Base-by-base conservation (phyloP, 2,329 filamentous ascomycete genomes). In the Aspergillus fumigatiaffinis region DNA sequence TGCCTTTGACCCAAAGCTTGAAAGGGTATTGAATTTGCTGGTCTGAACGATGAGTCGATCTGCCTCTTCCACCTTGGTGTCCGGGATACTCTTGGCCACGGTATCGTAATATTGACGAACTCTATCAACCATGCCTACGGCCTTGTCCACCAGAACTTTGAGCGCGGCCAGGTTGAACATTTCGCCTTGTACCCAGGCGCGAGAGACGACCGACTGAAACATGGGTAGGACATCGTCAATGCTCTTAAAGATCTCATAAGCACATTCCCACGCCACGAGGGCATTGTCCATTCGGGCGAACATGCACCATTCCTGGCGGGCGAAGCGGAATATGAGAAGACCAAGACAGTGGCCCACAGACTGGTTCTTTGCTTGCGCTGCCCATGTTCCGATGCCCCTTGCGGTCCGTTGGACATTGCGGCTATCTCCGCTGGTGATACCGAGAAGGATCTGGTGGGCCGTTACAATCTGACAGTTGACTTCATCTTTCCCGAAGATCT, bases 261-360 rank as follows among this genome's bases (percentile, higher is more conserved):
- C 65, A 50, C 62, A 67, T 52, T 67, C 65, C 55, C 60, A 66
- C 1, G 58, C 59, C 1, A 55, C 25, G 21, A 62, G 32, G 4
- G 65, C 60, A 1, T 54, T 60, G 42, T 67, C 63, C 53, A 67
- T 55, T 23, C 56, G 61, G n/a, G 57, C 62, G 21, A 62, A 64
- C 48, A 44, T 57, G 29, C 28, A 50, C 65, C 65, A 66, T 54
- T 67, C 65, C 14, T 64, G 60, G 21, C 58, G 51, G 1, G 56
- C 63, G 41, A 65, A 67, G 5, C 63, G 52, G 10, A 52, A 42
- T 23, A 67, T 48, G 8, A 67, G 46, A 17, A 56, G 51, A 12
- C 61, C 58, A 21, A 66, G 51, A 28, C 57, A 60, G 44, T 63
- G 62, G 0, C 54, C 53, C n/a, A 64, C 26, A 3, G 29, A 26